phyloP scores from a whole-genome alignment of 1,284 basidiomycete genomes.

The Trichosporon sp. region DNA sequence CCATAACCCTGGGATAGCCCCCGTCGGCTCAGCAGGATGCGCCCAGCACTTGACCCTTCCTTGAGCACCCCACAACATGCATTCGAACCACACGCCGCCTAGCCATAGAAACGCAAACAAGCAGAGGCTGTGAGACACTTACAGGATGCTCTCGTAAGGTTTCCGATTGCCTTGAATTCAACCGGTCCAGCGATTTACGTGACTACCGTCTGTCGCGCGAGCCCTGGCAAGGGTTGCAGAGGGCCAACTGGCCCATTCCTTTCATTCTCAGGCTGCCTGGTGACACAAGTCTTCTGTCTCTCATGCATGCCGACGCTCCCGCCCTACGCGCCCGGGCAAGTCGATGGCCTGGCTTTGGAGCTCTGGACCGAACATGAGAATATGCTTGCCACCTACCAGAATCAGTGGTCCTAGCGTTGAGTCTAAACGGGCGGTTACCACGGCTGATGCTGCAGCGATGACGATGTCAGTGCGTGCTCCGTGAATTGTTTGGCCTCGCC shows the following conservation, averaged over 20 bases:
- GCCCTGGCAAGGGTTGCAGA: not conserved
- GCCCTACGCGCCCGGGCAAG: too few species aligned
- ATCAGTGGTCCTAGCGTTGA: not conserved
- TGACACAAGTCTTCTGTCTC: too few species aligned
- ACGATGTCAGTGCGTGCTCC: not conserved
- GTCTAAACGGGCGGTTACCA: too few species aligned
- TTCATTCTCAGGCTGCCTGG: too few species aligned
- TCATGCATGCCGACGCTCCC: not conserved
- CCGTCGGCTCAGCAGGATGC: too few species aligned
- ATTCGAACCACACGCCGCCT: too few species aligned
- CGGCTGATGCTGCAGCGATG: not conserved
- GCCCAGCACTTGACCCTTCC: too few species aligned
- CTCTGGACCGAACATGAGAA: not conserved
- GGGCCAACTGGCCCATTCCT: not conserved
- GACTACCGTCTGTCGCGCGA: not conserved
- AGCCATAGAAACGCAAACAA: not conserved
- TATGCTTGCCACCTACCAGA: not conserved
- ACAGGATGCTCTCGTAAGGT: not conserved
- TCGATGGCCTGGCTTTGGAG: too few species aligned
- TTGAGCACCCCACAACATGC: too few species aligned
- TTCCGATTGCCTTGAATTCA: not conserved
- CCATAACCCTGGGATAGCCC: too few species aligned
- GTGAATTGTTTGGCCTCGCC: not conserved
- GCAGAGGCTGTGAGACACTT: not conserved
- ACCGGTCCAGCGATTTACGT: not conserved